A percentile compares a stretch with the other conserved stretches of the same genome.
Evolutionary conservation across 345 rosid genomes (phyloP).

Genomic region (Eucalyptus sp.): DNA sequence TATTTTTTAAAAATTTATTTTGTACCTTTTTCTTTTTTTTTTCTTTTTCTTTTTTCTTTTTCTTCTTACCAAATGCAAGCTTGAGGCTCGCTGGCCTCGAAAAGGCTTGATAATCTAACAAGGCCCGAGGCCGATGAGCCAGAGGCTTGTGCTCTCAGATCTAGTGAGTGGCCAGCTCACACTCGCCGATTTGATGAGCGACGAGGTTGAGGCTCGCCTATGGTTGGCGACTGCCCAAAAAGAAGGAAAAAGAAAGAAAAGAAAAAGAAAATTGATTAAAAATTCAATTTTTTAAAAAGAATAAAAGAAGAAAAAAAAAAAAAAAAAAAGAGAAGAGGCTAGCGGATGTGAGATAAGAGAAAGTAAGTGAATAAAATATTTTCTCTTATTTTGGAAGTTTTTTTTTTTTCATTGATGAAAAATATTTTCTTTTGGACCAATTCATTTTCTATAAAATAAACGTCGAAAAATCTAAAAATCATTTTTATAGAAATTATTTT

Average conservation of each 20-base stretch:
- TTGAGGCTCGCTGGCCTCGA: rapidly evolving
- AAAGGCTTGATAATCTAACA: rapidly evolving
- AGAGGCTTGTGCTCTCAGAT: rapidly evolving
- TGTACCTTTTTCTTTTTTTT: too few relatives aligned
- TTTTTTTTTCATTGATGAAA: rapidly evolving
- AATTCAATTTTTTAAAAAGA: rapidly evolving
- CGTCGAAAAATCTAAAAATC: rapidly evolving
- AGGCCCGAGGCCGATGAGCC: rapidly evolving
- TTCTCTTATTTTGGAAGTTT: too few relatives aligned
- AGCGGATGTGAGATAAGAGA: rapidly evolving
- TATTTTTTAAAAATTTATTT: too few relatives aligned
- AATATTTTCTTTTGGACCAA: rapidly evolving
- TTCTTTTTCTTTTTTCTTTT: too few relatives aligned
- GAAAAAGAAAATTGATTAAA: too few relatives aligned
- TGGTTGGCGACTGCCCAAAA: rapidly evolving
- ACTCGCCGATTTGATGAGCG: rapidly evolving
- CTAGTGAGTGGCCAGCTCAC: too few relatives aligned
- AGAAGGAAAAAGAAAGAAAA: rapidly evolving
- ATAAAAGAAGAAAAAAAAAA: too few relatives aligned
- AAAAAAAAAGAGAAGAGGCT: too few relatives aligned
- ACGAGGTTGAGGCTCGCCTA: rapidly evolving
- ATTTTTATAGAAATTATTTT: too few relatives aligned
- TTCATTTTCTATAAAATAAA: too few relatives aligned
- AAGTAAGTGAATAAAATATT: too few relatives aligned
- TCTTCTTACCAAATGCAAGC: rapidly evolving